These are phyloP conservation scores for Citrus inodora DNA, from an alignment of 345 rosid species.

Conservation along the genomic window DNA sequence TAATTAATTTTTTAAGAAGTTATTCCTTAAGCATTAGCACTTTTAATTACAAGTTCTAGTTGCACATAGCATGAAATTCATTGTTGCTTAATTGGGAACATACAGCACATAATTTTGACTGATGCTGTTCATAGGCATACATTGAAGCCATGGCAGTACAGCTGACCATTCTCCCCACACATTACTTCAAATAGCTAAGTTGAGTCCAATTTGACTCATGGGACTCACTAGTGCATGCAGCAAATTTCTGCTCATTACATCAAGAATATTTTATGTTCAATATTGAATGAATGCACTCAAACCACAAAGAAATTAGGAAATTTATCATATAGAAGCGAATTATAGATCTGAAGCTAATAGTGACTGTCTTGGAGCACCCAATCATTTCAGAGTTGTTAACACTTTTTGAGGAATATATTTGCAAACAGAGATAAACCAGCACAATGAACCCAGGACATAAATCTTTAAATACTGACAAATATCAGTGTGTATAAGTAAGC, in stretches of 20 bases:
- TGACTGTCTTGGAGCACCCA: background rate
- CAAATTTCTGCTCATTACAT: background rate
- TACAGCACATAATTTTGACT: background rate
- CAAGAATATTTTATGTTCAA: background rate
- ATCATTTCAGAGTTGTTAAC: background rate
- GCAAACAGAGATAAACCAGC: background rate
- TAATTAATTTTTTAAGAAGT: background rate
- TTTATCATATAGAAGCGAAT: background rate
- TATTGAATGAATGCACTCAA: background rate
- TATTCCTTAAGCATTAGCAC: background rate
- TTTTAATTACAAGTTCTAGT: background rate
- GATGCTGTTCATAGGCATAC: background rate
- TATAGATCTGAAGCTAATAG: background rate
- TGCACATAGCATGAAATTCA: background rate
- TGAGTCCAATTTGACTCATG: background rate
- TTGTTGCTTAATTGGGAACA: background rate
- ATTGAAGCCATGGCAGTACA: background rate
- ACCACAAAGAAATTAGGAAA: background rate
- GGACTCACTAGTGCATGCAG: background rate
- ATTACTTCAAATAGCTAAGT: background rate
- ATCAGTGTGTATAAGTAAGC: slow-evolving; percentile 35
- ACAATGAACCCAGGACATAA: background rate
- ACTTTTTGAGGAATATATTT: background rate
- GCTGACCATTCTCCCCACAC: background rate
- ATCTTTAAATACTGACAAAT: slow-evolving; percentile 24